phyloP scores from a whole-genome alignment of 352 stramenopile genomes.

The Phytophthora ohioensis region DNA sequence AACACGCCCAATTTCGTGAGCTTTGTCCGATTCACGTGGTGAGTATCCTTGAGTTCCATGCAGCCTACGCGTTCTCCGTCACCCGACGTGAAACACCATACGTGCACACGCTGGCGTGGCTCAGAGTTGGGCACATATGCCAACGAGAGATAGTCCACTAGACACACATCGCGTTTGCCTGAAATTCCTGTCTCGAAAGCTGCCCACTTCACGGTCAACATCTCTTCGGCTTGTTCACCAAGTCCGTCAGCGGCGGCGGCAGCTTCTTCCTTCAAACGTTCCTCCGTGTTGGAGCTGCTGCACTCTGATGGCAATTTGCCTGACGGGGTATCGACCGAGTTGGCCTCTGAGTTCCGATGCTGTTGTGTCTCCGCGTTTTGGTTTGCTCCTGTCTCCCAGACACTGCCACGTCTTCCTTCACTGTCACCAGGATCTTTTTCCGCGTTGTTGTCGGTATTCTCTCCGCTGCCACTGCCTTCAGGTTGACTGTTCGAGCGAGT shows the following conservation, averaged over 20 bases:
- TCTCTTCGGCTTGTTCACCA: slow-evolving; percentile 53
- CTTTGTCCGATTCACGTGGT: slow-evolving; percentile 60
- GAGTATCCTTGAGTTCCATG: slow-evolving; percentile 78
- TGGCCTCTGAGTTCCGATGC: slow-evolving; percentile 39
- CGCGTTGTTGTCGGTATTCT: slow-evolving; percentile 29
- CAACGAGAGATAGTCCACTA: slow-evolving; percentile 79
- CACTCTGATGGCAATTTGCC: slow-evolving; percentile 31
- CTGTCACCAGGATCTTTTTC: slow-evolving; percentile 33
- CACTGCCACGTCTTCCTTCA: slow-evolving; percentile 33
- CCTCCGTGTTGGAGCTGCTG: slow-evolving; percentile 36
- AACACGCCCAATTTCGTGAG: slow-evolving; percentile 79
- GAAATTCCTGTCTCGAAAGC: slow-evolving; percentile 69
- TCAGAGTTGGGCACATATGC: slow-evolving; percentile 72
- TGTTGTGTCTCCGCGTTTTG: slow-evolving; percentile 9
- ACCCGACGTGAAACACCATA: slow-evolving; percentile 82
- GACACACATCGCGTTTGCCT: slow-evolving; percentile 71
- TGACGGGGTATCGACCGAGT: slow-evolving; percentile 34
- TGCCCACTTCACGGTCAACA: slow-evolving; percentile 82
- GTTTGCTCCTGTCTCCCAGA: slow-evolving; percentile 33
- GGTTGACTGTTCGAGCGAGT: slow-evolving; percentile 29
- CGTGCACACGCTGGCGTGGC: slow-evolving; percentile 58
- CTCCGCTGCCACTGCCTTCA: slow-evolving; percentile 32
- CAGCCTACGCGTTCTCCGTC: slow-evolving; percentile 83
- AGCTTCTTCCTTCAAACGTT: slow-evolving; percentile 39
- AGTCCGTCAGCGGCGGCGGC: slow-evolving; percentile 31